Percentiles rank a stretch among this genome's conserved stretches.
phyloP scores from a whole-genome alignment of 768 basidiomycete species.

The Xerocomus brunneocitrinus region DNA sequence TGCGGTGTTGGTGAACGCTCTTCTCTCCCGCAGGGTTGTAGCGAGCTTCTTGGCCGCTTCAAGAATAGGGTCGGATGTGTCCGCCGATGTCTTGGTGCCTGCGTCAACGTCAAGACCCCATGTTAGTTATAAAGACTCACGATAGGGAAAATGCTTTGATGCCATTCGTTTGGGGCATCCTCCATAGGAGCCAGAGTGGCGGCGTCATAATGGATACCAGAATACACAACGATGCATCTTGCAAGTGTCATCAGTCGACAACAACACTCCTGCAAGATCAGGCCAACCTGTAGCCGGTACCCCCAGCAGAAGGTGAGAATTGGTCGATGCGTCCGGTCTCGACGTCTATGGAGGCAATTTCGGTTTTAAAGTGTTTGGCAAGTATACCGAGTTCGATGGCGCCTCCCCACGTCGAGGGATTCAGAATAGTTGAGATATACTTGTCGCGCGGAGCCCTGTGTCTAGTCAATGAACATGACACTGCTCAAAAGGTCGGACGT shows the following conservation, averaged over 20 bases:
- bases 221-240: slow-evolving; percentile 81
- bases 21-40: slow-evolving; percentile 63
- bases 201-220: slow-evolving; percentile 96
- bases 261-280: background rate
- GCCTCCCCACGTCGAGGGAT: slow-evolving; percentile 86
- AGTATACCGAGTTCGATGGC: slow-evolving; percentile 91
- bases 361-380: slow-evolving; percentile 73
- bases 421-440: slow-evolving; percentile 80
- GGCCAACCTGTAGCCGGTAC: slow-evolving; percentile 31
- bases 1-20: slow-evolving; percentile 85
- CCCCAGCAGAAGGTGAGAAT: slow-evolving; percentile 47
- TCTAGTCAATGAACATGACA: background rate
- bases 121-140: slow-evolving; percentile 29
- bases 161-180: slow-evolving; percentile 80
- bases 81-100: slow-evolving; percentile 22
- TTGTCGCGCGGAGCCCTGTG: slow-evolving; percentile 51
- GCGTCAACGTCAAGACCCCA: slow-evolving; percentile 22
- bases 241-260: slow-evolving; percentile 7
- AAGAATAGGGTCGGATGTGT: slow-evolving; percentile 51
- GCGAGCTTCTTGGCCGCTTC: slow-evolving; percentile 69
- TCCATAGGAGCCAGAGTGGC: slow-evolving; percentile 74
- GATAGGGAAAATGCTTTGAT: slow-evolving; percentile 77
- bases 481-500: slow-evolving; percentile 9
- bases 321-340: slow-evolving; percentile 87
- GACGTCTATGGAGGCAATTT: slow-evolving; percentile 88